A percentile compares a stretch with the other conserved stretches of the same genome.
Conservation (phyloP, 257 asterid genomes). For the Petunia axillaris region DNA sequence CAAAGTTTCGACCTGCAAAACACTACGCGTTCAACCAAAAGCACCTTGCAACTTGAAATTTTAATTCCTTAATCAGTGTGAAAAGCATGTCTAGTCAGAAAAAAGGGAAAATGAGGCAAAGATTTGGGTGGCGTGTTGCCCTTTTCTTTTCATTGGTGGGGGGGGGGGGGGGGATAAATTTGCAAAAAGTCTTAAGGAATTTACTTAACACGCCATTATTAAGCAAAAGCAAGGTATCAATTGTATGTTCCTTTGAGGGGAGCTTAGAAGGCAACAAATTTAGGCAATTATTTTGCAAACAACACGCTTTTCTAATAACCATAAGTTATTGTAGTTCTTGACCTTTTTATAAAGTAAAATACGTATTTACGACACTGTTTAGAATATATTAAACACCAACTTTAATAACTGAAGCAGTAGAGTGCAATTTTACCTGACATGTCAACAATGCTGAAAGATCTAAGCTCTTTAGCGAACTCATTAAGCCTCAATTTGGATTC, state of each 20-base stretch:
- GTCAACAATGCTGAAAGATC: constrained; percentile 73
- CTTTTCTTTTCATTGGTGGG: neutral
- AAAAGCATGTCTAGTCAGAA: neutral
- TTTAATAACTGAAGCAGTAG: constrained; percentile 22
- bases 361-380: neutral
- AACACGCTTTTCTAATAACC: neutral
- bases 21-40: neutral
- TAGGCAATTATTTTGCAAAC: neutral
- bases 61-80: constrained; percentile 4
- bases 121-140: neutral
- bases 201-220: neutral
- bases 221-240: neutral
- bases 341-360: neutral
- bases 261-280: neutral
- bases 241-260: neutral
- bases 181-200: neutral
- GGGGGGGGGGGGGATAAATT: neutral
- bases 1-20: constrained; percentile 81
- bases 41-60: neutral
- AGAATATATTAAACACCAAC: neutral
- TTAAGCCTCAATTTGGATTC: constrained; percentile 83
- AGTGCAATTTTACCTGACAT: constrained; percentile 72
- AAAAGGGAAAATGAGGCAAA: constrained; percentile 11
- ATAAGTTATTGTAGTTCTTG: neutral
- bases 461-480: constrained; percentile 93